A percentile compares a stretch with the other conserved stretches of the same genome.
phyloP scores from a whole-genome alignment of 129 eudicot species.

The Tanacetum coccineum region DNA sequence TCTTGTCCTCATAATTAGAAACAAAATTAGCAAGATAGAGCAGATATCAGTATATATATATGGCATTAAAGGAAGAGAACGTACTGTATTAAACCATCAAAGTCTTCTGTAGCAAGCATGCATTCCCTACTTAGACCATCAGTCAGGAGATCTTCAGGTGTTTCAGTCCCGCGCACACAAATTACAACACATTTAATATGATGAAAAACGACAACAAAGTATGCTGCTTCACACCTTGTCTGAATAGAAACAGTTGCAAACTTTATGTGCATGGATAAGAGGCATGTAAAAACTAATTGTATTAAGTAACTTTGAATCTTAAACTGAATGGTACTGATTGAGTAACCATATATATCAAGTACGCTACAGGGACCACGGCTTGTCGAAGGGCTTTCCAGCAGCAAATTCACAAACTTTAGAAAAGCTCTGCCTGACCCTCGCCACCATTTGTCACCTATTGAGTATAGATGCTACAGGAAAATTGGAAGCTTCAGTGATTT shows the following conservation, averaged over 20 bases:
- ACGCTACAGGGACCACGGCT: conserved; percentile 73
- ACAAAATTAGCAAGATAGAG: too few species aligned
- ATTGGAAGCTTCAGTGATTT: conserved; percentile 16
- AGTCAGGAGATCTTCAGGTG: conserved; percentile 74
- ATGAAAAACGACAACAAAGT: conserved; percentile 65
- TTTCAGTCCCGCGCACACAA: conserved; percentile 77
- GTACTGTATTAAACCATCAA: conserved; percentile 55
- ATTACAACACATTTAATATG: conserved; percentile 50
- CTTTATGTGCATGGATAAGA: not conserved
- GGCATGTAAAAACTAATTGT: not conserved
- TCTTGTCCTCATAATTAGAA: too few species aligned
- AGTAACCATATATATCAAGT: conserved; percentile 4
- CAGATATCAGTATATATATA: too few species aligned
- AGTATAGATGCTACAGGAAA: conserved; percentile 50
- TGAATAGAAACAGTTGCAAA: conserved; percentile 21
- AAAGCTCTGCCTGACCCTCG: conserved; percentile 85
- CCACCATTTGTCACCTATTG: conserved; percentile 87
- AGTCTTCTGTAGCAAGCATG: conserved; percentile 45
- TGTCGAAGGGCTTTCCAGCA: conserved; percentile 53
- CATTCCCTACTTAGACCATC: conserved; percentile 73
- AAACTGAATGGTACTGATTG: conserved; percentile 3
- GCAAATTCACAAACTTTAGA: conserved; percentile 44
- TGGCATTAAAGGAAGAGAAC: conserved; percentile 27
- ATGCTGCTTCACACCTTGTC: conserved; percentile 71
- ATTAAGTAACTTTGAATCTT: conserved; percentile 12